Evolutionary conservation across 2,329 filamentous ascomycete species (phyloP), one percentile per base, ranked within the genome.

Genomic region (Aspergillus ibericus): DNA sequence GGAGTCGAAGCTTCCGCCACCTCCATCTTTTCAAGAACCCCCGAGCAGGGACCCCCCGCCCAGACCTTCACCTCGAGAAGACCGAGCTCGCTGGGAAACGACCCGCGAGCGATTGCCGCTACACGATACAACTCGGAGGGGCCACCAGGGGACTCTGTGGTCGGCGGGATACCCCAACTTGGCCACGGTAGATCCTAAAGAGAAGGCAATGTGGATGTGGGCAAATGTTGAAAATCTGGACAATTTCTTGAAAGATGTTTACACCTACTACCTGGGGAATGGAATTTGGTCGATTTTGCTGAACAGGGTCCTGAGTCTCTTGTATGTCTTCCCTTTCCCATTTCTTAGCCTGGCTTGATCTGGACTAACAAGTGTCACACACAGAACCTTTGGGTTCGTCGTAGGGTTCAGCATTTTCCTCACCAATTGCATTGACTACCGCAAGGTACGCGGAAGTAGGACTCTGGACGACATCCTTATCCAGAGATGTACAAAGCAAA

Each of bases 141-240:
- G 55, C 20, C 62, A 63, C 27, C 64, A 68, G 12, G 59, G 63
- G 36, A 56, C 61, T 34, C 64, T 67, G 42, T 73, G 69, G 63
- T 64, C 70, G 16, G 58, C 65, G 5, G 68, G 69, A 16, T 70
- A 73, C 25, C 66, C 73, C 1, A 73, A 70, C 25, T 63, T 80
- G 42, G 72, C 74, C 16, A 72, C 78, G 53, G 78, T 81, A 27
- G 83, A 85, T 67, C 84, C 86, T 0, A 87, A 87, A 73, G 89
- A 93, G 70, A 89, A 88, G 73, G 92, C 93, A 3, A 85, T 96
- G 80, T 97, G 92, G 88, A 85, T 91, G 75, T 97, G 93, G 90
- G 91, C 91, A 55, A 96, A 96, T 69, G 91, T 95, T 58, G 86
- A 90, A 36, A 95, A 96, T 70, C 80, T 97, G 54, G 93, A 97